Percentiles rank a stretch among this genome's conserved stretches.
Conservation (phyloP, 1,284 basidiomycete genomes). For the Rhodotorula sp. region DNA sequence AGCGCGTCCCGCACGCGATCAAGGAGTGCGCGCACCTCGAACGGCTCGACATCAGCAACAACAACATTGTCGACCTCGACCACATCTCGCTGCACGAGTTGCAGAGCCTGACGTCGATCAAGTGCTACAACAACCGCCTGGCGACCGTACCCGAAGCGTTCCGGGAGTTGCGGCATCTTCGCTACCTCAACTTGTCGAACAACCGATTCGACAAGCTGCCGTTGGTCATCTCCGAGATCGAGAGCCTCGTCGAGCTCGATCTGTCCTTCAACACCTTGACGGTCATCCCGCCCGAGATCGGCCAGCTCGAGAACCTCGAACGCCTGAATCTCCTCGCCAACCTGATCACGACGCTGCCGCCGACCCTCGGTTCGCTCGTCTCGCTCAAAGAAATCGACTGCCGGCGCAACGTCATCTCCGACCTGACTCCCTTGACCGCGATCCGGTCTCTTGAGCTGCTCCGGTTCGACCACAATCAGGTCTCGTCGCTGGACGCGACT, state of each 20-base stretch:
- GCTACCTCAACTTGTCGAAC: slow-evolving; percentile 90
- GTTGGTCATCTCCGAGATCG: slow-evolving; percentile 70
- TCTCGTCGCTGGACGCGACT: slow-evolving; percentile 68
- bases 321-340: slow-evolving; percentile 86
- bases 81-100: slow-evolving; percentile 81
- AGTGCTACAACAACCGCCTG: slow-evolving; percentile 90
- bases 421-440: slow-evolving; percentile 67
- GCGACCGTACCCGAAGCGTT: slow-evolving; percentile 85
- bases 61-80: slow-evolving; percentile 85
- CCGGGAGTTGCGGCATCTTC: slow-evolving; percentile 67
- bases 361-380: slow-evolving; percentile 62
- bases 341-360: slow-evolving; percentile 73
- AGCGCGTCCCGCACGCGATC: slow-evolving; percentile 84
- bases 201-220: slow-evolving; percentile 91
- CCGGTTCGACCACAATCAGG: slow-evolving; percentile 74
- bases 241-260: slow-evolving; percentile 78
- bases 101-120: slow-evolving; percentile 68
- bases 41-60: slow-evolving; percentile 87
- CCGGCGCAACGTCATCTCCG: slow-evolving; percentile 74
- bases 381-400: slow-evolving; percentile 75
- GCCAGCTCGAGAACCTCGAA: slow-evolving; percentile 67
- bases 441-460: slow-evolving; percentile 69
- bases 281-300: slow-evolving; percentile 77
- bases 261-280: slow-evolving; percentile 92
- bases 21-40: slow-evolving; percentile 72